A percentile compares a stretch with the other conserved stretches of the same genome.
Evolutionary conservation across 2,329 filamentous ascomycete species (phyloP).

Genomic region (Aspergillus sp.): DNA sequence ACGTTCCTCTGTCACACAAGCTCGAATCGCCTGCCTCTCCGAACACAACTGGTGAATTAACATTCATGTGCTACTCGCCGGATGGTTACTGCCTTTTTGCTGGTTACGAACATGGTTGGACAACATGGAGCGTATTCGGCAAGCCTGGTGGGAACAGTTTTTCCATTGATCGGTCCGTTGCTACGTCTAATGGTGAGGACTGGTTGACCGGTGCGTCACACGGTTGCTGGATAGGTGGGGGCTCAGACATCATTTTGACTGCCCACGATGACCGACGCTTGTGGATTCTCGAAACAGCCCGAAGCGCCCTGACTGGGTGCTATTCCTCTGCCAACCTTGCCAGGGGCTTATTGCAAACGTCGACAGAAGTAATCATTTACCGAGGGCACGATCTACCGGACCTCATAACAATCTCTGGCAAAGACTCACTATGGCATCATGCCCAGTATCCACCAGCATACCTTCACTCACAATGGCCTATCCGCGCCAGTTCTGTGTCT

Average conservation of each 20-base stretch:
- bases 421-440: constrained; percentile 93
- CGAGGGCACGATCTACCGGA: constrained; percentile 89
- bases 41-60: constrained; percentile 67
- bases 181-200: constrained; percentile 68
- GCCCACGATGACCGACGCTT: constrained; percentile 71
- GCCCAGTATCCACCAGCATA: constrained; percentile 82
- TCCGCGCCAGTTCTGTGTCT: constrained; percentile 82
- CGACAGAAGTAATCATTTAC: constrained; percentile 86
- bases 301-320: constrained; percentile 88
- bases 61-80: constrained; percentile 79
- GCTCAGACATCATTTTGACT: constrained; percentile 79
- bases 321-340: constrained; percentile 90
- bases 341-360: constrained; percentile 83
- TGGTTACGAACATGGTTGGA: constrained; percentile 90
- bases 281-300: constrained; percentile 88
- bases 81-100: constrained; percentile 96
- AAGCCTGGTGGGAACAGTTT: constrained; percentile 87
- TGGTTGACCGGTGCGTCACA: constrained; percentile 80
- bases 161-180: constrained; percentile 63
- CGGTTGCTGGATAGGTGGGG: constrained; percentile 83
- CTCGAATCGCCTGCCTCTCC: constrained; percentile 69
- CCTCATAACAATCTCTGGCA: constrained; percentile 85
- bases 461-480: constrained; percentile 89
- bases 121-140: constrained; percentile 95
- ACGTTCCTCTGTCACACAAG: constrained; percentile 82